Conservation (phyloP, 2,329 filamentous ascomycete species). For the Trichoderma sp. region DNA sequence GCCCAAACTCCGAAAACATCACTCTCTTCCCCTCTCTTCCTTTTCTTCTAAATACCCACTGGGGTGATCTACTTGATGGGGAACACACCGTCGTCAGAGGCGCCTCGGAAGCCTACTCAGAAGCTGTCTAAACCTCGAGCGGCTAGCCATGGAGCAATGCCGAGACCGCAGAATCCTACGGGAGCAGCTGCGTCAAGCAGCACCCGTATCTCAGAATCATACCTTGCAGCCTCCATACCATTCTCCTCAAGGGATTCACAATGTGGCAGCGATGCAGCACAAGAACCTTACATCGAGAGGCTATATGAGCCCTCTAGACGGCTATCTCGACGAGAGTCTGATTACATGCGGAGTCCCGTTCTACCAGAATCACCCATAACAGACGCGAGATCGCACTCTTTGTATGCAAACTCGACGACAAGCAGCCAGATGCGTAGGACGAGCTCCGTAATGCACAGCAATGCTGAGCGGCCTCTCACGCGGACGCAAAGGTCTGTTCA, state of each 20-base stretch:
- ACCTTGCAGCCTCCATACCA: conserved; percentile 33
- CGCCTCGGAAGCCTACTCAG: conserved; percentile 43
- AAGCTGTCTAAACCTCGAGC: conserved; percentile 55
- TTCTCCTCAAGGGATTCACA: conserved; percentile 19
- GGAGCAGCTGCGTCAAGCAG: conserved; percentile 17
- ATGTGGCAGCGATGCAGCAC: neutral
- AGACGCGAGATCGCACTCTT: conserved; percentile 14
- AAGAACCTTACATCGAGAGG: conserved; percentile 1
- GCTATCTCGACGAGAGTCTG: conserved; percentile 15
- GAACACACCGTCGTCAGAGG: conserved; percentile 51
- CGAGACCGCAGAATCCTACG: conserved; percentile 40
- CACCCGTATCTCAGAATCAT: conserved; percentile 35
- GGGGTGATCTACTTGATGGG: conserved; percentile 44
- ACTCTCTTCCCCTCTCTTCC: neutral
- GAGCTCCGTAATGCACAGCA: conserved; percentile 16
- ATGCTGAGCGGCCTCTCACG: conserved; percentile 4
- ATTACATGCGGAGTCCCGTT: conserved; percentile 5
- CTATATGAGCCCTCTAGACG: conserved; percentile 4
- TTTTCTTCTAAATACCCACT: neutral
- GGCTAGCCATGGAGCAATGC: conserved; percentile 42
- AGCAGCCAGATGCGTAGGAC: conserved; percentile 9
- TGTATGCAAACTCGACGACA: conserved; percentile 2
- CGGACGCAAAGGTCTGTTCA: conserved; percentile 25
- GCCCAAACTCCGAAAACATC: neutral
- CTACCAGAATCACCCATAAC: conserved; percentile 4